Percentiles rank a stretch among this genome's conserved stretches.
These are phyloP conservation scores for Erysiphe pulchra DNA, from an alignment of 2,329 filamentous ascomycete genomes.

Conservation along the genomic window DNA sequence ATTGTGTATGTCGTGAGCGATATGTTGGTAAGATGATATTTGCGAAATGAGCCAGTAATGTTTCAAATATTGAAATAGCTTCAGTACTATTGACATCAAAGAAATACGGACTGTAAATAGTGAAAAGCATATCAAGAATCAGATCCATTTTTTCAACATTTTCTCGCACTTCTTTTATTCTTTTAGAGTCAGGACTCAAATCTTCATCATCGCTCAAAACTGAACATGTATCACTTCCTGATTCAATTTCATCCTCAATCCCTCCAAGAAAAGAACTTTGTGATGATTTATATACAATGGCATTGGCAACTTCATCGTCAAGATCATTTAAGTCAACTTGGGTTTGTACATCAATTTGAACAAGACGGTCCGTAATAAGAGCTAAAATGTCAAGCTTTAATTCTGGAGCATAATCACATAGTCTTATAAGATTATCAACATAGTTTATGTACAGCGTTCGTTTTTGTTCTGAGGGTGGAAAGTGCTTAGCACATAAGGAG, in stretches of 20 bases:
- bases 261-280: slow-evolving; percentile 21
- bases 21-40: slow-evolving; percentile 76
- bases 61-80: slow-evolving; percentile 48
- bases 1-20: slow-evolving; percentile 80
- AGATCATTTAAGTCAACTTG: slow-evolving; percentile 81
- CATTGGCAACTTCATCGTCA: slow-evolving; percentile 64
- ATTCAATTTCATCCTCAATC: slow-evolving; percentile 20
- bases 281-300: slow-evolving; percentile 32
- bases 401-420: slow-evolving; percentile 55
- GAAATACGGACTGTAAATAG: slow-evolving; percentile 54
- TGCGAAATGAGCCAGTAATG: slow-evolving; percentile 64
- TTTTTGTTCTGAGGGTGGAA: slow-evolving; percentile 53
- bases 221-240: slow-evolving; percentile 43
- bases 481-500: slow-evolving; percentile 37
- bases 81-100: slow-evolving; percentile 38
- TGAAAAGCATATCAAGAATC: slow-evolving; percentile 70
- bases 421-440: slow-evolving; percentile 54
- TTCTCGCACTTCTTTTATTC: slow-evolving; percentile 47
- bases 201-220: slow-evolving; percentile 45
- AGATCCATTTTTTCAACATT: slow-evolving; percentile 80
- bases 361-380: slow-evolving; percentile 59
- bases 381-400: slow-evolving; percentile 59
- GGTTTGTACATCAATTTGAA: slow-evolving; percentile 89
- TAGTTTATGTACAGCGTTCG: slow-evolving; percentile 68
- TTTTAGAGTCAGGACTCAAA: slow-evolving; percentile 32